These are phyloP conservation scores for Sedum album DNA, from an alignment of 164 flowering plant species.

Conservation along the genomic window DNA sequence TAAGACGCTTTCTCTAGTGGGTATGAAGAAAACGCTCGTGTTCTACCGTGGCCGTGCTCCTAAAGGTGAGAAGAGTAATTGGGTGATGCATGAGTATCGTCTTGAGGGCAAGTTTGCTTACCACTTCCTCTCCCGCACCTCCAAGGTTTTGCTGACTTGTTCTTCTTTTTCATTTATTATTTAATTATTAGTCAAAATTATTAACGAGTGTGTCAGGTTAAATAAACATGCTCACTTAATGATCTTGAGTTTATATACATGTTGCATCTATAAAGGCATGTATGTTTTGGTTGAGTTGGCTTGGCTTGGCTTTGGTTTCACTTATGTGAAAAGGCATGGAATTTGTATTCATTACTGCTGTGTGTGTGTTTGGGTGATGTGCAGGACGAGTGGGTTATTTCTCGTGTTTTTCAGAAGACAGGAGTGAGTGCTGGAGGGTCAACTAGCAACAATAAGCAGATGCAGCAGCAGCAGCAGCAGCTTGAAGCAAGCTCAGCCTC, in stretches of 20 bases:
- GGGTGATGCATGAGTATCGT: slow-evolving; percentile 99
- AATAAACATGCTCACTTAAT: background rate
- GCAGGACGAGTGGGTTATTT: slow-evolving; percentile 91
- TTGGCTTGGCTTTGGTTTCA: background rate
- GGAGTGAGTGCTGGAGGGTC: slow-evolving; percentile 13
- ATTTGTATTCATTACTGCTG: too few relatives aligned
- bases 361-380: background rate
- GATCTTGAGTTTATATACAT: background rate
- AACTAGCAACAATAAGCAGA: slow-evolving; percentile 19
- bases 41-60: slow-evolving; percentile 96
- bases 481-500: slow-evolving; percentile 45
- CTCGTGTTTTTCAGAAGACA: slow-evolving; percentile 64
- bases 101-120: slow-evolving; percentile 91
- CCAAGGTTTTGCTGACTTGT: slow-evolving; percentile 40
- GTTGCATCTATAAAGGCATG: background rate
- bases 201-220: background rate
- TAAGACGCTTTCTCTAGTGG: slow-evolving; percentile 59
- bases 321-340: background rate
- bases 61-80: slow-evolving; percentile 90
- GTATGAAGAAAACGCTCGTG: slow-evolving; percentile 97
- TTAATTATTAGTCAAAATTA: too few relatives aligned
- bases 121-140: slow-evolving; percentile 66
- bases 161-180: background rate
- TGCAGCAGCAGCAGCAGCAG: slow-evolving; percentile 12
- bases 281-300: background rate